Conservation (phyloP, 139 green algal species). For the Nannochloris sp. region DNA sequence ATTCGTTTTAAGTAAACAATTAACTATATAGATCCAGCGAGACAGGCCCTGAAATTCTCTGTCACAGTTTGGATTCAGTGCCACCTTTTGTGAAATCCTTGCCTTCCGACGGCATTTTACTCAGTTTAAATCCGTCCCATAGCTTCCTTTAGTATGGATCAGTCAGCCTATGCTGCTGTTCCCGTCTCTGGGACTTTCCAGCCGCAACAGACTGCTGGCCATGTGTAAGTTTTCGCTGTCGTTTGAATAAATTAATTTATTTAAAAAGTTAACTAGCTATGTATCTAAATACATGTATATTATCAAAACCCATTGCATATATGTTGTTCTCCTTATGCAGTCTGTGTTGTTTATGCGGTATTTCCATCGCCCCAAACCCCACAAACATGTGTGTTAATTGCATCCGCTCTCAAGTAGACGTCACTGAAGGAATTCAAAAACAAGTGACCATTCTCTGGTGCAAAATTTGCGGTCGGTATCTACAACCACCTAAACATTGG, state of each 20-base stretch:
- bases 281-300: neutral
- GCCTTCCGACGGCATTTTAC: too few species aligned
- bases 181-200: constrained; percentile 22
- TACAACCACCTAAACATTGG: constrained; percentile 95
- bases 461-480: constrained; percentile 86
- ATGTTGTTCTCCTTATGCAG: constrained; percentile 12
- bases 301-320: neutral
- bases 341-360: constrained; percentile 93
- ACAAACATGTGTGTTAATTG: constrained; percentile 99
- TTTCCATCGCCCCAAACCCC: constrained; percentile 81
- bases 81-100: too few species aligned
- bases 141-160: constrained; percentile 16
- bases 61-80: too few species aligned
- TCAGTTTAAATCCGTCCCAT: too few species aligned
- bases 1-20: neutral
- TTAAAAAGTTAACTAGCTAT: neutral
- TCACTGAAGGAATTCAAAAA: constrained; percentile 94
- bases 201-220: constrained; percentile 50
- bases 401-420: constrained; percentile 93
- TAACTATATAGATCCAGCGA: neutral
- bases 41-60: too few species aligned
- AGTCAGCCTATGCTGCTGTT: neutral
- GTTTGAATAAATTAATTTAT: neutral
- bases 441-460: constrained; percentile 85
- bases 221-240: constrained; percentile 55